Evolutionary conservation across 257 asterid genomes (phyloP), one percentile per base, ranked within the genome.

Genomic region (Solanum chilense): DNA sequence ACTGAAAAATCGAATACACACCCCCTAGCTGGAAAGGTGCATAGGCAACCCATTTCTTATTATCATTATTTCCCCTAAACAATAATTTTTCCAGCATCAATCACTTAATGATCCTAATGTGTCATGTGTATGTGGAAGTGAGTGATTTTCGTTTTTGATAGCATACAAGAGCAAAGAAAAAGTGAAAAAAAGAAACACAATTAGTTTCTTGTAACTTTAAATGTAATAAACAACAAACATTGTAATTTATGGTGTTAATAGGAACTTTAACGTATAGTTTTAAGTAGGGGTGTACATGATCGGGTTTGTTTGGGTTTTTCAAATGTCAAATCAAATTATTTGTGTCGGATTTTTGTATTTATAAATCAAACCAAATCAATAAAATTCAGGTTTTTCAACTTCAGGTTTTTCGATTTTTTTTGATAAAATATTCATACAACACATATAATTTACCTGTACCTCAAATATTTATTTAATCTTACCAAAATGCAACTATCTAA

Each of bases 231-330:
- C 69, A 60, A 25, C 73, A 25, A 64, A 64, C 18, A 25, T 66
- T 66, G 73, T 66, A 25, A 49, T 13, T 66, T 66, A 1, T 29
- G 33, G 35, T 66, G 73, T 64, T 25, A 25, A 64, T 64, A 12
- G 18, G 8, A 64, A 64, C 18, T 64, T 64, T 25, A 64, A 0
- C 18, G 25, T 25, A 66, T 66, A 66, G 35, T 25, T 23, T 23
- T 64, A n/a, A 27, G 35, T 33, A 3, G 35, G 35, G 35, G 35
- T 33, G 5, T 33, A 33, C 5, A 33, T 3, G 35, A 33, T 33
- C 35, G 5, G 35, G 35, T 4, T 33, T 1, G 1, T 33, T 3
- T 0, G 1, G 0, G 0, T 33, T 33, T 33, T 33, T 33, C 0
- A 33, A 33, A 33, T 3, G 4, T 33, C 35, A 33, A 33, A 33